A percentile compares a stretch with the other conserved stretches of the same genome.
These are phyloP conservation scores for Clausena lansium DNA, from an alignment of 345 rosid species.

Conservation along the genomic window DNA sequence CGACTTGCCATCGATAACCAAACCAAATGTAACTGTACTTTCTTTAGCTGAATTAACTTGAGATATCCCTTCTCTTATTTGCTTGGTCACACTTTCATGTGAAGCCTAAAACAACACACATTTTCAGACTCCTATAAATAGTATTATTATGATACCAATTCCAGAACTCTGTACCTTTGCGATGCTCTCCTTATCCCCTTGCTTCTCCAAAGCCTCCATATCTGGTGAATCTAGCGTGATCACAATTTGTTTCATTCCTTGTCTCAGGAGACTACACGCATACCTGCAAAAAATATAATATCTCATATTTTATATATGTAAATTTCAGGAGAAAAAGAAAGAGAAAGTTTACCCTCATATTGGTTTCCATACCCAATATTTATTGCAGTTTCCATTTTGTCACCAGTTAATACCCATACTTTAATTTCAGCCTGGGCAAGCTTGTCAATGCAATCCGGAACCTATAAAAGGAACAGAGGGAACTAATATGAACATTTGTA, in stretches of 20 bases:
- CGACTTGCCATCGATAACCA: conserved; percentile 87
- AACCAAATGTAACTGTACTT: conserved; percentile 36
- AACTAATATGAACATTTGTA: conserved; percentile 2
- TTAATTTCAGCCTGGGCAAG: conserved; percentile 76
- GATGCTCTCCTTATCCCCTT: conserved; percentile 50
- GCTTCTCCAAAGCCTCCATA: conserved; percentile 59
- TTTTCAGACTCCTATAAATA: conserved; percentile 12
- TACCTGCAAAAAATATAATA: conserved; percentile 45
- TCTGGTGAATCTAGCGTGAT: conserved; percentile 67
- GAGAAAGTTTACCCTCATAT: not conserved
- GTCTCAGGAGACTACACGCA: conserved; percentile 76
- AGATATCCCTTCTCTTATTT: conserved; percentile 39
- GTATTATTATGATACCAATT: not conserved
- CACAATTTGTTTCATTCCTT: conserved; percentile 61
- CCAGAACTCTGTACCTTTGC: conserved; percentile 42
- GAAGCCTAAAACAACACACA: conserved; percentile 47
- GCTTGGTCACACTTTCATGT: conserved; percentile 46
- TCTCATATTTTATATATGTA: conserved; percentile 11
- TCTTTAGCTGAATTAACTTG: conserved; percentile 34
- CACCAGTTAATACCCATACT: conserved; percentile 92
- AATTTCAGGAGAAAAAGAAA: conserved; percentile 7
- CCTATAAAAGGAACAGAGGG: conserved; percentile 39
- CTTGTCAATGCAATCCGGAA: conserved; percentile 69
- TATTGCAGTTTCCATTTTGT: conserved; percentile 87
- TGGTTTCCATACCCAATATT: conserved; percentile 72